These are phyloP conservation scores for Venturia aucupariae DNA, from an alignment of 2,329 filamentous ascomycete genomes.

Conservation along the genomic window DNA sequence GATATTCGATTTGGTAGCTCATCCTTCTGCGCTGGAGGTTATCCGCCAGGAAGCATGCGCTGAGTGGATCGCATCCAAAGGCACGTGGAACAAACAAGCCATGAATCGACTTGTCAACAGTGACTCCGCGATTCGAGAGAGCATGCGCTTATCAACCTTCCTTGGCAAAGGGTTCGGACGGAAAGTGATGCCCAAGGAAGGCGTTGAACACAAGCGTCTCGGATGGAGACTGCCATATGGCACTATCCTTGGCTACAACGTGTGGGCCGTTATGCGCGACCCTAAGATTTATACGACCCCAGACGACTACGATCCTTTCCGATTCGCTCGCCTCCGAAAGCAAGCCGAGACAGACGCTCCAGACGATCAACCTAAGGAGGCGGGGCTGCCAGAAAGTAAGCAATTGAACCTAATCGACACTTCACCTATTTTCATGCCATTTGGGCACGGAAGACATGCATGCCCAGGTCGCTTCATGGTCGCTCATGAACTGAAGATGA, in stretches of 20 bases:
- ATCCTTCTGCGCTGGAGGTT: not conserved
- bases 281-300: slow-evolving; percentile 12
- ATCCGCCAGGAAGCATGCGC: slow-evolving; percentile 8
- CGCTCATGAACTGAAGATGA: slow-evolving; percentile 29
- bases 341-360: not conserved
- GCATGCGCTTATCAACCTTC: slow-evolving; percentile 15
- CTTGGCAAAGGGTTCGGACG: slow-evolving; percentile 25
- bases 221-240: slow-evolving; percentile 23
- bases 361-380: not conserved
- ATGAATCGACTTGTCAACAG: not conserved
- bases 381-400: slow-evolving; percentile 6
- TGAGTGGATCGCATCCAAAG: not conserved
- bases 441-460: slow-evolving; percentile 14
- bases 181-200: slow-evolving; percentile 26
- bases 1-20: slow-evolving; percentile 27
- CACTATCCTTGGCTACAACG: slow-evolving; percentile 24
- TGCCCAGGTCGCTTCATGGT: slow-evolving; percentile 38
- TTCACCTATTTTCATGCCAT: slow-evolving; percentile 11
- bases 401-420: slow-evolving; percentile 6
- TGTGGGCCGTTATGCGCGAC: slow-evolving; percentile 10
- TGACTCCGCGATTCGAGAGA: slow-evolving; percentile 15
- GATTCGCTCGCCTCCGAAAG: slow-evolving; percentile 11
- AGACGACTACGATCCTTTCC: slow-evolving; percentile 12
- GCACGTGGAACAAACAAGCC: not conserved
- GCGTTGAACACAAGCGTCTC: slow-evolving; percentile 21